Base-by-base conservation (phyloP, 2,329 filamentous ascomycete genomes). In the Daldinia sp. region DNA sequence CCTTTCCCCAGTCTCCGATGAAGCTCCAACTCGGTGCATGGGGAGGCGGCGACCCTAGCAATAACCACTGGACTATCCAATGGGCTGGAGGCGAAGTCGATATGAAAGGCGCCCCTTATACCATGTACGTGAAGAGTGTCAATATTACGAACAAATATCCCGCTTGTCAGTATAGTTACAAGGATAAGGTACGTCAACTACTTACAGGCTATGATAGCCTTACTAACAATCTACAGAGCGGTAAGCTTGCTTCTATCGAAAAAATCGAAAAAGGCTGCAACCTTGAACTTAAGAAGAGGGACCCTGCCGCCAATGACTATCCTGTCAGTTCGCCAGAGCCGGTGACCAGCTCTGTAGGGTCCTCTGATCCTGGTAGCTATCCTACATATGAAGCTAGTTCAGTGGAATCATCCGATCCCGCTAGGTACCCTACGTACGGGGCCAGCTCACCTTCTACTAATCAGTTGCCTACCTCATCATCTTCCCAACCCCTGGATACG, bases 101-200 rank as follows among this genome's bases (percentile, higher is more conserved):
- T 43, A 61, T 71, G 63, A 70, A 64, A 7, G 50, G 41, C 1
- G 68, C 47, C 43, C 74, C 74, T 4, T 75, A 74, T 47, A 74
- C 68, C 2, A 72, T 71, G 67, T 70, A 68, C n/a, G 72, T 75
- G 15, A 70, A 68, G 60, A 74, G 73, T 35, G 73, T 75, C 53
- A 73, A 70, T 21, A 75, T 75, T 51, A 74, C 70, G 13, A 75
- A 75, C 61, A 75, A 75, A 56, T 72, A 74, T 57, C 74, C 74
- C 7, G 73, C 74, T 2, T 72, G 70, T 58, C 58, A 73, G 25
- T 75, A 74, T 41, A 71, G 63, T 30, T 75, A 72, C 52, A 71
- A 67, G 23, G 72, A 74, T 45, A 72, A 64, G 56, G 71, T 73
- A 68, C 25, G 68, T 67, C 51, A 23, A 34, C 17, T 17, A 47